Evolutionary conservation across 768 basidiomycete genomes (phyloP).

Genomic region (Tulasnella sp.): DNA sequence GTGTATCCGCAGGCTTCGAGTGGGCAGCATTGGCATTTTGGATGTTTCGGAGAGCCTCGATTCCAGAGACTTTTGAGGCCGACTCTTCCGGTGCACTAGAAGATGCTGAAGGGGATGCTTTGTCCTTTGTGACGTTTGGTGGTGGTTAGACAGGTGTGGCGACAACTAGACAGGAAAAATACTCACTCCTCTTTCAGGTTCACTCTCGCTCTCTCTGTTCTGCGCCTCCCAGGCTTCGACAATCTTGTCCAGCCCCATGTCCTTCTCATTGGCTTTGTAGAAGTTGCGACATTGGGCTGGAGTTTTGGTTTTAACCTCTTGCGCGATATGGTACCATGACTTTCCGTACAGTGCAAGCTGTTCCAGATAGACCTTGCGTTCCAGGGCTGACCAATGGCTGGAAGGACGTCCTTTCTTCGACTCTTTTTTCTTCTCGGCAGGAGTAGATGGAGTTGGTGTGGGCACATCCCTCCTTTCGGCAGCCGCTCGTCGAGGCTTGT

Average conservation of each 20-base stretch:
- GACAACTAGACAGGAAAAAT: neutral
- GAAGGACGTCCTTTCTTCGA: constrained; percentile 15
- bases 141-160: neutral
- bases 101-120: neutral
- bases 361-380: constrained; percentile 18
- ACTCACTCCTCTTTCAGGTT: neutral
- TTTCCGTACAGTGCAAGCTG: constrained; percentile 18
- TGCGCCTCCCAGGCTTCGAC: constrained; percentile 6
- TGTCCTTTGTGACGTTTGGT: neutral
- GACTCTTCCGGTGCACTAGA: neutral
- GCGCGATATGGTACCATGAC: constrained; percentile 14
- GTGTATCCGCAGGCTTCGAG: neutral
- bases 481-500: constrained; percentile 4
- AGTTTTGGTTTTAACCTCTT: constrained; percentile 20
- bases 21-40: neutral
- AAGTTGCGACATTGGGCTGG: constrained; percentile 24
- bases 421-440: neutral
- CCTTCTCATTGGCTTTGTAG: constrained; percentile 11
- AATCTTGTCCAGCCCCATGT: constrained; percentile 17
- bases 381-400: constrained; percentile 25
- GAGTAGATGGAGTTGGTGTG: neutral
- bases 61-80: neutral
- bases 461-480: neutral
- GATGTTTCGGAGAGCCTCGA: neutral
- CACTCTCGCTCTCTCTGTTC: neutral